Base-by-base conservation (phyloP, 345 rosid genomes). In the Cardamine occulta region DNA sequence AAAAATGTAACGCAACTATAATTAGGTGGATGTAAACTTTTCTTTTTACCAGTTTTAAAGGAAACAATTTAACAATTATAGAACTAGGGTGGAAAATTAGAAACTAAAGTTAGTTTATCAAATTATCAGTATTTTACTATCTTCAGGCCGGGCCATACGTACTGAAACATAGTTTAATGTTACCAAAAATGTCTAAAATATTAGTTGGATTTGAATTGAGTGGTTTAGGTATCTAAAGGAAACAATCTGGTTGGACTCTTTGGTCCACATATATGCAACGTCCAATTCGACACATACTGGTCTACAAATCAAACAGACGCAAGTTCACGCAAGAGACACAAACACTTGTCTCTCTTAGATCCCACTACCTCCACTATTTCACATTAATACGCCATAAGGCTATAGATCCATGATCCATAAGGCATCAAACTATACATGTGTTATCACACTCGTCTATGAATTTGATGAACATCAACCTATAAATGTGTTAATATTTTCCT, bases 181-280 rank as follows among this genome's bases (percentile, higher is more conserved):
- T 24, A 49, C 51, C 26, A 26, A 49, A 47, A 35, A 13, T 72
- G 55, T 60, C 9, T 26, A 47, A 60, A n/a, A 17, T 60, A n/a
- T 49, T 61, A 37, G 53, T 62, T 62, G 53, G 69, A 62, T 72
- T 72, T 72, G 18, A 52, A 49, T 37, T 21, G 68, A 63, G 39
- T 49, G 61, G 75, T 62, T 31, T 14, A 72, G 13, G 35, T 49
- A 49, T 31, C 4, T 5, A 72, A 49, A 28, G 69, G 64, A 47
- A 10, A 40, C 44, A 55, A 15, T 19, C 5, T 63, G 63, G 45
- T 35, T 72, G 60, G 42, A 28, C 53, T 54, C 44, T 53, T 13
- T 53, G 77, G 77, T 64, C 71, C 77, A 73, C 77, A 53, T 63
- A 31, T 73, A 63, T 14, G 62, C 42, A 73, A 52, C 40, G 51